Conservation (phyloP, 805 yeast species). For the Barnettozyma wickerhamii region DNA sequence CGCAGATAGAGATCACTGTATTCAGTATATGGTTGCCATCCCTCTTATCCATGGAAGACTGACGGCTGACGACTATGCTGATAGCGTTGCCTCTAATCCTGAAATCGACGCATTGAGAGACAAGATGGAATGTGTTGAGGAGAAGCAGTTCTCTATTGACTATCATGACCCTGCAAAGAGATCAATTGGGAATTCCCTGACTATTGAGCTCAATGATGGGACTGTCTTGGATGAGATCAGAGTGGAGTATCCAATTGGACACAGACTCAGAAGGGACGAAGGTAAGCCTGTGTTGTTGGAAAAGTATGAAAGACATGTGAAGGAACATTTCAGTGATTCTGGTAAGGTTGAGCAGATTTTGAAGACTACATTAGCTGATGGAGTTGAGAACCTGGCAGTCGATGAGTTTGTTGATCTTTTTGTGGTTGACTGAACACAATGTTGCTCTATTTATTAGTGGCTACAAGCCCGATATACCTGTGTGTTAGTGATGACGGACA, state of each 20-base stretch:
- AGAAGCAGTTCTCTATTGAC: slow-evolving; percentile 42
- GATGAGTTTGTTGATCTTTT: slow-evolving; percentile 45
- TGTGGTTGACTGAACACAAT: slow-evolving; percentile 7
- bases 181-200: slow-evolving; percentile 51
- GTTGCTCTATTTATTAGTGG: too few relatives aligned
- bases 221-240: slow-evolving; percentile 46
- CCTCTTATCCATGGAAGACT: slow-evolving; percentile 52
- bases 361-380: slow-evolving; percentile 28
- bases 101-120: slow-evolving; percentile 47
- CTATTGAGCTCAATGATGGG: slow-evolving; percentile 50
- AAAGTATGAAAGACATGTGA: slow-evolving; percentile 49
- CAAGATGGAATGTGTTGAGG: slow-evolving; percentile 52
- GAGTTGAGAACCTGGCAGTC: slow-evolving; percentile 39
- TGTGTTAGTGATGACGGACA: neutral
- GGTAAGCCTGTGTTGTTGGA: slow-evolving; percentile 50
- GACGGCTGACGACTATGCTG: slow-evolving; percentile 55
- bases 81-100: slow-evolving; percentile 45
- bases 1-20: slow-evolving; percentile 64
- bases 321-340: slow-evolving; percentile 37
- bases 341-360: slow-evolving; percentile 36
- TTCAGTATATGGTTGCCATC: slow-evolving; percentile 58
- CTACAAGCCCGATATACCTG: too few relatives aligned
- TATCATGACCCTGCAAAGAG: slow-evolving; percentile 56
- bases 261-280: slow-evolving; percentile 52
- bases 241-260: slow-evolving; percentile 57